Conservation (phyloP, 2,329 filamentous ascomycete genomes). For the Albophoma yamanashiensis region DNA sequence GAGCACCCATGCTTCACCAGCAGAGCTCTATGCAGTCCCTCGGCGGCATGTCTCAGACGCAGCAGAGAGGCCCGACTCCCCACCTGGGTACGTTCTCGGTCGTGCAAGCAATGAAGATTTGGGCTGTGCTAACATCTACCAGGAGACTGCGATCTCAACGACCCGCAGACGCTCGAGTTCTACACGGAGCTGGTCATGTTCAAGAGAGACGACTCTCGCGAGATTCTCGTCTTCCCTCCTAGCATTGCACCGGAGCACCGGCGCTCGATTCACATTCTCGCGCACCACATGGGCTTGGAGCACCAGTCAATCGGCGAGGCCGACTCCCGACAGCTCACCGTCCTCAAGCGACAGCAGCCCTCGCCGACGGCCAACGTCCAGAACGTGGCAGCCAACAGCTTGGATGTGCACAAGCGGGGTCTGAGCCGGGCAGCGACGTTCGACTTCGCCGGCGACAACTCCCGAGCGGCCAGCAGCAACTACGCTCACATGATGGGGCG, state of each 20-base stretch:
- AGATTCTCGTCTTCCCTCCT: constrained; percentile 75
- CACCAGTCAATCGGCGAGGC: constrained; percentile 85
- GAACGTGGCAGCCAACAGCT: constrained; percentile 49
- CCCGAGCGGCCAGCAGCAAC: constrained; percentile 52
- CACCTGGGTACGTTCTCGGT: constrained; percentile 28
- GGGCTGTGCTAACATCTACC: constrained; percentile 4
- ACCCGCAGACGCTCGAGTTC: constrained; percentile 74
- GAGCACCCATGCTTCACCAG: constrained; percentile 64
- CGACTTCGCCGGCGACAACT: constrained; percentile 79
- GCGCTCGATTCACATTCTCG: constrained; percentile 83
- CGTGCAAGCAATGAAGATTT: neutral
- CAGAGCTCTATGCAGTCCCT: constrained; percentile 82
- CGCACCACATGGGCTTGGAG: constrained; percentile 87
- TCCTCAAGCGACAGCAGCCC: constrained; percentile 58
- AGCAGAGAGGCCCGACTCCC: constrained; percentile 31
- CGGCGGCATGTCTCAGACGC: constrained; percentile 52
- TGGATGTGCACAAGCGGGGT: constrained; percentile 71
- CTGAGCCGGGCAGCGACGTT: constrained; percentile 94
- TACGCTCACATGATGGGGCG: constrained; percentile 65
- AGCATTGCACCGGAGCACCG: constrained; percentile 74
- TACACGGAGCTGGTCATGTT: constrained; percentile 88
- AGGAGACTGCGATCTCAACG: constrained; percentile 79
- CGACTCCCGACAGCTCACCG: constrained; percentile 81
- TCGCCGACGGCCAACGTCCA: constrained; percentile 45
- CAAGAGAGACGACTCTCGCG: constrained; percentile 66